A percentile compares a stretch with the other conserved stretches of the same genome.
These are phyloP conservation scores for Polygonum maritimum DNA, from an alignment of 148 eudicot genomes.

Conservation along the genomic window DNA sequence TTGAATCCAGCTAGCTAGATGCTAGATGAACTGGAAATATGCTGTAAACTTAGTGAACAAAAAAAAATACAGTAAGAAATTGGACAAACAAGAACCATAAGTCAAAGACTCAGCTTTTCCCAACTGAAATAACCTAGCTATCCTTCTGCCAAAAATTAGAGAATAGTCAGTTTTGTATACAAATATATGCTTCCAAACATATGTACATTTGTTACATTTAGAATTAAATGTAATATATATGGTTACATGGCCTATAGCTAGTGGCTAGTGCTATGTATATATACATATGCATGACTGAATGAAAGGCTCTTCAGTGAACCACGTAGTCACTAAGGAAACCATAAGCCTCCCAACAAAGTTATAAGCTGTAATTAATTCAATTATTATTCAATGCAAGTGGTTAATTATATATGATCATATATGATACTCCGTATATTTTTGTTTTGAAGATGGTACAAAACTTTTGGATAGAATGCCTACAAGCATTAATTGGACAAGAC, in stretches of 20 bases:
- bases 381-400: background rate
- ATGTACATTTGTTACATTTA: background rate
- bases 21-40: background rate
- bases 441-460: background rate
- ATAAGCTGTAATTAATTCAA: background rate
- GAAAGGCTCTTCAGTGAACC: background rate
- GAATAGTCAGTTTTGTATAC: background rate
- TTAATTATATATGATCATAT: background rate
- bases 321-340: slow-evolving; percentile 4
- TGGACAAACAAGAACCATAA: background rate
- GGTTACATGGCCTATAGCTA: background rate
- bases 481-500: background rate
- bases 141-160: background rate
- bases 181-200: background rate
- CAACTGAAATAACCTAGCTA: background rate
- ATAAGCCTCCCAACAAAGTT: background rate
- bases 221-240: too few relatives aligned
- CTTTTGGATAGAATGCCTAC: background rate
- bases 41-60: background rate
- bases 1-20: background rate
- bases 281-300: too few relatives aligned
- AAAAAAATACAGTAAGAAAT: background rate
- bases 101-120: background rate
- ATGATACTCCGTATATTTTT: too few relatives aligned
- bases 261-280: background rate